Evolutionary conservation across 768 basidiomycete species (phyloP), one percentile per base, ranked within the genome.

Genomic region (Lactifluus subvellereus): DNA sequence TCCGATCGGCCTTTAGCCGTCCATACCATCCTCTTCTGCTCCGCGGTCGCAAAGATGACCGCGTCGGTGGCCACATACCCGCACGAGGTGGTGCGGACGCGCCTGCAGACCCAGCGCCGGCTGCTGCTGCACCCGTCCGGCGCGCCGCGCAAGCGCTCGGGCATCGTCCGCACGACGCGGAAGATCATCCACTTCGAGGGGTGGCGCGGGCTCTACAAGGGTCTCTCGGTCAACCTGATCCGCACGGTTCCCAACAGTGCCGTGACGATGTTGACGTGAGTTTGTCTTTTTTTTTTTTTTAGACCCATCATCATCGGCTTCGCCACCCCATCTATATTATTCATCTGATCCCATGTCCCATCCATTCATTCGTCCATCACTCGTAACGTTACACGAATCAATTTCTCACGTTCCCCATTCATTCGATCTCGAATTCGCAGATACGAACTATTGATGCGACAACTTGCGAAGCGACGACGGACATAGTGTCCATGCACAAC

Each of bases 21-120:
- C 13, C 67, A 71, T 16, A 72, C 84, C 22, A 95, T 98, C 67
- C 85, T 99, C 16, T 74, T 87, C 20, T 98, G 94, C 77, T 95
- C 93, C 18, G 92, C 91, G n/a, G 76, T 85, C 32, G 89, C 94
- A 22, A 99, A 99, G 74, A 97, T 98, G 91, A 87, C 91, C 1
- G 97, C 97, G 8, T 94, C 94, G 18, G 77, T 98, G 20, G 90
- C 88, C 42, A 98, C 97, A 38, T 99, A 99, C 73, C 97, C 97
- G 1, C 97, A 99, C 75, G 97, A 99, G 74, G 97, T 99, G 49
- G 82, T 99, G 40, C 89, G 97, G n/a, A 98, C 97, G n/a, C 85
- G 96, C 6, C 76, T 98, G 53, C 97, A 99, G 74, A 95, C 96
- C 4, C 84, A 87, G 68, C 80, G 83, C 61, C 82, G 53, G 78